Conservation (phyloP, 2,329 filamentous ascomycete genomes). For the Xylariaceae sp. region DNA sequence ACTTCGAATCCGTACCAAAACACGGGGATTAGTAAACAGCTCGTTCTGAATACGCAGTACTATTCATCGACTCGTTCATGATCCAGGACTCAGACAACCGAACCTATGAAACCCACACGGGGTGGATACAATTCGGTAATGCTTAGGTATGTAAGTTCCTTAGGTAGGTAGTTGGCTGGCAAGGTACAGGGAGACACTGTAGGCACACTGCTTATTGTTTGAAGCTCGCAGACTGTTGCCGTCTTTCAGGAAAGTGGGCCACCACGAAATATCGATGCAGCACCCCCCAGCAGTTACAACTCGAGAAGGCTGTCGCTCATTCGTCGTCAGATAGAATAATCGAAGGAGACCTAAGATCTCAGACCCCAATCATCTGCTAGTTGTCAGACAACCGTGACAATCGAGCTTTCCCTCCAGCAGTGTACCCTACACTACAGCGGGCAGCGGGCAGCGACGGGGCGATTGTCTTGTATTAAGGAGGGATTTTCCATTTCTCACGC, state of each 20-base stretch:
- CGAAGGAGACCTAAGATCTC: neutral
- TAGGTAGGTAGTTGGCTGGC: neutral
- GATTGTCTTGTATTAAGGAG: too few relatives aligned
- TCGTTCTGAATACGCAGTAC: neutral
- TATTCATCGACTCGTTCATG: neutral
- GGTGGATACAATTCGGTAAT: slow-evolving; percentile 21
- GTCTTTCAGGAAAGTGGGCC: slow-evolving; percentile 20
- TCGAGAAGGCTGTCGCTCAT: slow-evolving; percentile 4
- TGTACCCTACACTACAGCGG: neutral
- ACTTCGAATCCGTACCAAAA: neutral
- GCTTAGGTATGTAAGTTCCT: slow-evolving; percentile 14
- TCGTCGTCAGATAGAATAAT: slow-evolving; percentile 3
- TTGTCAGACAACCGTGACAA: neutral
- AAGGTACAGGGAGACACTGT: neutral
- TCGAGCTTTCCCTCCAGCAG: neutral
- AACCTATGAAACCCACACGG: neutral
- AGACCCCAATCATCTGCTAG: neutral
- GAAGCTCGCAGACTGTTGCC: slow-evolving; percentile 31
- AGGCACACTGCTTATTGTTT: slow-evolving; percentile 7
- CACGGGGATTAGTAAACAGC: neutral
- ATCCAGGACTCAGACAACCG: neutral
- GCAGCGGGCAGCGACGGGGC: neutral
- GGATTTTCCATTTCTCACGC: too few relatives aligned
- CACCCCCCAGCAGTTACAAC: slow-evolving; percentile 1
- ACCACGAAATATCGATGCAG: slow-evolving; percentile 15